phyloP scores from a whole-genome alignment of 495 filamentous ascomycete species.

The Penicillium chermesinum region DNA sequence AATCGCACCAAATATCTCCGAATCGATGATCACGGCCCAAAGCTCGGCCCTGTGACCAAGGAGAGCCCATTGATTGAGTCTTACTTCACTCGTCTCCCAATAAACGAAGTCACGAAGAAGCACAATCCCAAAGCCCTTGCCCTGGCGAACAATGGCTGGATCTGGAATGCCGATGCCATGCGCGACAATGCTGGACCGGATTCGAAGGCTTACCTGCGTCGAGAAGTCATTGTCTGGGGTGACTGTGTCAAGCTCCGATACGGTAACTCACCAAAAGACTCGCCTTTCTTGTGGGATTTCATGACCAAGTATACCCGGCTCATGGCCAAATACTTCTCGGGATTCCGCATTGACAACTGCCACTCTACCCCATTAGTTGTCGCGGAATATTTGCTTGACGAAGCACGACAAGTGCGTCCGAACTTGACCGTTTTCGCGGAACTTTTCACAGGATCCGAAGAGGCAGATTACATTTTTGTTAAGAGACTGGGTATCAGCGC shows the following conservation, averaged over 20 bases:
- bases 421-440: conserved; percentile 92
- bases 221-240: conserved; percentile 97
- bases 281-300: conserved; percentile 89
- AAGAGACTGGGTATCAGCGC: conserved; percentile 85
- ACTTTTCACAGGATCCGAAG: conserved; percentile 92
- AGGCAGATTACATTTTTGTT: conserved; percentile 93
- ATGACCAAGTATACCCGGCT: conserved; percentile 90
- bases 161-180: conserved; percentile 93
- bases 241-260: conserved; percentile 98
- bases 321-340: conserved; percentile 92
- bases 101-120: conserved; percentile 71
- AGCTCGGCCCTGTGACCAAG: conserved; percentile 69
- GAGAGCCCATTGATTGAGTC: conserved; percentile 83
- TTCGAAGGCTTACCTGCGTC: conserved; percentile 82
- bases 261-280: conserved; percentile 73
- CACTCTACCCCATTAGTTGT: conserved; percentile 94
- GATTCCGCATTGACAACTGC: conserved; percentile 97
- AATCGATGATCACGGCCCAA: conserved; percentile 87
- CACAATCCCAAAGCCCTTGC: conserved; percentile 73
- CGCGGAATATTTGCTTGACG: conserved; percentile 88
- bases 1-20: conserved; percentile 91
- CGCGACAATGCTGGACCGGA: conserved; percentile 87
- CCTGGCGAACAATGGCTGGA: conserved; percentile 96
- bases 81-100: conserved; percentile 89
- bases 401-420: conserved; percentile 81